These are phyloP conservation scores for Metschnikowia orientalis DNA, from an alignment of 805 yeast species.

Conservation along the genomic window DNA sequence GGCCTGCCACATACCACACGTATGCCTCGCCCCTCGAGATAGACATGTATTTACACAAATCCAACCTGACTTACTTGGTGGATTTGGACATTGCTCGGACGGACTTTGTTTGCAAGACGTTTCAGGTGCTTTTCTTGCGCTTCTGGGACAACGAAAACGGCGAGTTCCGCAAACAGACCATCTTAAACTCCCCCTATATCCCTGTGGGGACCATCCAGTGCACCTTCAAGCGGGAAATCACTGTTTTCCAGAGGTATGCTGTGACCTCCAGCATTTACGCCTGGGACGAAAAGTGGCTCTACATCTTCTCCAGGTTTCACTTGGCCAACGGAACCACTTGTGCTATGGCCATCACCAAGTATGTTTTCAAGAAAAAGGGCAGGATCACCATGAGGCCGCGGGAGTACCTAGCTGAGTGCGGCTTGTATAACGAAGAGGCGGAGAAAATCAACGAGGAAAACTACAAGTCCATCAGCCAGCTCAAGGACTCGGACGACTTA, in stretches of 20 bases:
- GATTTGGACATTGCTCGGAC: conserved; percentile 81
- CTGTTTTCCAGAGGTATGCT: conserved; percentile 55
- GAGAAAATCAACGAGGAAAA: conserved; percentile 39
- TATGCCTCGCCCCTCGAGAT: conserved; percentile 74
- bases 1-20: conserved; percentile 40
- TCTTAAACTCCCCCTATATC: conserved; percentile 50
- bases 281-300: conserved; percentile 89
- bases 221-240: conserved; percentile 68
- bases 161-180: conserved; percentile 25
- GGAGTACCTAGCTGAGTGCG: conserved; percentile 53
- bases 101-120: conserved; percentile 50
- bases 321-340: conserved; percentile 29
- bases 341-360: conserved; percentile 67
- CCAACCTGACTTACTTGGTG: conserved; percentile 76
- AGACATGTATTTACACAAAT: conserved; percentile 83
- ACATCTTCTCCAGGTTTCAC: conserved; percentile 57
- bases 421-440: conserved; percentile 50
- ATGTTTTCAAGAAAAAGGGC: conserved; percentile 71
- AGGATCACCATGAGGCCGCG: conserved; percentile 69
- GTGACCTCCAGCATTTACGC: conserved; percentile 60
- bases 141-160: conserved; percentile 37
- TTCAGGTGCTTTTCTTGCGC: conserved; percentile 52
- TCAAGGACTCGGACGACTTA: conserved; percentile 31
- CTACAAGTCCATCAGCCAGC: conserved; percentile 34
- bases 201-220: conserved; percentile 76